These are phyloP conservation scores for Chionographis japonica DNA, from an alignment of 106 monocot genomes.

Conservation along the genomic window DNA sequence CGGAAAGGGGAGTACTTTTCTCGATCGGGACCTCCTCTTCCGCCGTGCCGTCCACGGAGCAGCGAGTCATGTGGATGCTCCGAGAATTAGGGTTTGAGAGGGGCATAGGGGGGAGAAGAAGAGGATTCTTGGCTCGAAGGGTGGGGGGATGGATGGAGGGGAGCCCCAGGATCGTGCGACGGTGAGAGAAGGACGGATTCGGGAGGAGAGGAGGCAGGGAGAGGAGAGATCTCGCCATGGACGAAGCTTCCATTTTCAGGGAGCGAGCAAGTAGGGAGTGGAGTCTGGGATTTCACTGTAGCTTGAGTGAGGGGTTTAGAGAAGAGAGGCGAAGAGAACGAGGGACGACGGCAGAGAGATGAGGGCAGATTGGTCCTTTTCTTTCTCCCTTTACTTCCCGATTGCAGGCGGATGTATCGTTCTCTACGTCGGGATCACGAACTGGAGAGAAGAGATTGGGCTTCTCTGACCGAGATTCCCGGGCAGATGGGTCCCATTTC, in stretches of 20 bases:
- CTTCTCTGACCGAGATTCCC: too few relatives aligned
- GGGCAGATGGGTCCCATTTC: too few relatives aligned
- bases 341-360: not conserved
- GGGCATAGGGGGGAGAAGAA: not conserved
- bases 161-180: conserved; percentile 1
- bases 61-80: not conserved
- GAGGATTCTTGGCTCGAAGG: not conserved
- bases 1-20: conserved; percentile 33
- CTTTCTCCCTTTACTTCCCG: too few relatives aligned
- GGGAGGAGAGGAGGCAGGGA: not conserved
- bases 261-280: conserved; percentile 9
- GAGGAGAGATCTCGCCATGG: conserved; percentile 33
- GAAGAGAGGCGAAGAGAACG: not conserved
- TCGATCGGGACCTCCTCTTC: conserved; percentile 56
- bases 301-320: too few relatives aligned
- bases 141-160: not conserved
- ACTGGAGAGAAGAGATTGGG: too few relatives aligned
- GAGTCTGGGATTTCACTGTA: not conserved
- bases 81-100: conserved; percentile 1
- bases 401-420: too few relatives aligned
- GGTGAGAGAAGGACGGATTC: not conserved
- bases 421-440: too few relatives aligned
- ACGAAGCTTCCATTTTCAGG: conserved; percentile 29
- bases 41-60: conserved; percentile 8
- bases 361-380: not conserved